phyloP scores from a whole-genome alignment of 1,284 basidiomycete species.

The Inonotus hispidus region DNA sequence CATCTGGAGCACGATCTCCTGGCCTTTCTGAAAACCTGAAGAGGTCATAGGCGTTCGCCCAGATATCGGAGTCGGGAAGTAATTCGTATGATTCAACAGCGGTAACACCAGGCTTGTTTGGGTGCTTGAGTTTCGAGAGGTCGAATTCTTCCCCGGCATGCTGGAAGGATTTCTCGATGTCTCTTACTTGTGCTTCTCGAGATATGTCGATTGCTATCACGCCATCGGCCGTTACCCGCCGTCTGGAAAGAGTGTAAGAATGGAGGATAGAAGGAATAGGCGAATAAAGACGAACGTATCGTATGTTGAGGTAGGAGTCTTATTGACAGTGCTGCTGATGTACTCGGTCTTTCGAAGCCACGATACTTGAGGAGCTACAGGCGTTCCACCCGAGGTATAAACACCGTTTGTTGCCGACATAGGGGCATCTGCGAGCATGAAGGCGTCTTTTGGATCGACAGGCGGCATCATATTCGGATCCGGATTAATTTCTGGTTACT shows the following conservation, averaged over 20 bases:
- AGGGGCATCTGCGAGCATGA: conserved; percentile 55
- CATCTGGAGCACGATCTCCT: conserved; percentile 65
- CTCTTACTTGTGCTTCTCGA: conserved; percentile 69
- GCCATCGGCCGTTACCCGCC: conserved; percentile 39
- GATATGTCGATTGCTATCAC: conserved; percentile 61
- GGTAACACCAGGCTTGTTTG: conserved; percentile 70
- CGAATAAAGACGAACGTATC: conserved; percentile 46
- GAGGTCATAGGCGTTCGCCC: conserved; percentile 86
- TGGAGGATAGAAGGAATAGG: neutral
- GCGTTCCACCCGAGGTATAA: conserved; percentile 34
- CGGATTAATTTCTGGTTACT: conserved; percentile 56
- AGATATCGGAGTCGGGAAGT: conserved; percentile 82
- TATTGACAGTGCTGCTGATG: conserved; percentile 57
- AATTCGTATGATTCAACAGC: conserved; percentile 84
- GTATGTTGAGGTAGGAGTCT: conserved; percentile 35
- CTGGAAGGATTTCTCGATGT: conserved; percentile 79
- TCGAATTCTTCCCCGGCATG: conserved; percentile 57
- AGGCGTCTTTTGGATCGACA: conserved; percentile 69
- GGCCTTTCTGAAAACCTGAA: conserved; percentile 88
- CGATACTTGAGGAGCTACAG: conserved; percentile 61
- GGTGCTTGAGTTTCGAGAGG: conserved; percentile 61
- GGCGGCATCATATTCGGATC: conserved; percentile 52
- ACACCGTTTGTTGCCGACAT: conserved; percentile 41
- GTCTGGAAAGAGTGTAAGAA: conserved; percentile 32
- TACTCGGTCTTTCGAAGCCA: conserved; percentile 92